These are phyloP conservation scores for Gossypium trilobum DNA, from an alignment of 441 rosid species.

Conservation along the genomic window DNA sequence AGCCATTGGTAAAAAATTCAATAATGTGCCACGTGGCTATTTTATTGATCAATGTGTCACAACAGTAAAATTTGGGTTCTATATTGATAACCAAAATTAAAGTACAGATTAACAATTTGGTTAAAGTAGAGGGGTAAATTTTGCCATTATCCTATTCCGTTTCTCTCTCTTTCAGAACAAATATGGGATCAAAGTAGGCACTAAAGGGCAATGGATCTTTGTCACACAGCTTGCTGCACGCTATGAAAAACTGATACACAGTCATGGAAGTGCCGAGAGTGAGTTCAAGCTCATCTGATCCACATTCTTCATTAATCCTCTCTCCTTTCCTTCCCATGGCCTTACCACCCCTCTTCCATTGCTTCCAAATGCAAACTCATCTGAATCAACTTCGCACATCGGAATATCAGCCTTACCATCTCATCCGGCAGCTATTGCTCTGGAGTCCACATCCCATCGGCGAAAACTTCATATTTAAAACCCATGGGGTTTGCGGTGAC, in stretches of 20 bases:
- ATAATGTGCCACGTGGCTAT: too few species aligned
- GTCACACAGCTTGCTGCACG: conserved; percentile 3
- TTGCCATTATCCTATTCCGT: too few species aligned
- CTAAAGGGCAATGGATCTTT: too few species aligned
- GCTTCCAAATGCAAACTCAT: conserved; percentile 61
- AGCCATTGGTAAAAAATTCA: too few species aligned
- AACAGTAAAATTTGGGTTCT: too few species aligned
- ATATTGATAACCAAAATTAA: too few species aligned
- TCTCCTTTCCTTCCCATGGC: conserved; percentile 59
- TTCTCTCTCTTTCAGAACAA: too few species aligned
- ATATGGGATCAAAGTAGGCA: too few species aligned
- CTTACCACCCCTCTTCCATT: conserved; percentile 43
- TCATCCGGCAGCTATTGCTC: conserved; percentile 42
- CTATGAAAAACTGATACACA: background rate
- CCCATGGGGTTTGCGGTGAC: conserved; percentile 48
- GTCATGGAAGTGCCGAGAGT: conserved; percentile 42
- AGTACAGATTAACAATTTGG: too few species aligned
- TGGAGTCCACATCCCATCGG: conserved; percentile 52
- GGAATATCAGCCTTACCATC: conserved; percentile 45
- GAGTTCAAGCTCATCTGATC: conserved; percentile 39
- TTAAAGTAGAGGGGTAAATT: too few species aligned
- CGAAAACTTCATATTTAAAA: conserved; percentile 36
- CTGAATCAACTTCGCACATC: conserved; percentile 32
- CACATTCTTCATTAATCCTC: conserved; percentile 59
- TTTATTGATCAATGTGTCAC: too few species aligned